Evolutionary conservation across 1,284 basidiomycete genomes (phyloP).

Genomic region (Cutaneotrichosporon sp.): DNA sequence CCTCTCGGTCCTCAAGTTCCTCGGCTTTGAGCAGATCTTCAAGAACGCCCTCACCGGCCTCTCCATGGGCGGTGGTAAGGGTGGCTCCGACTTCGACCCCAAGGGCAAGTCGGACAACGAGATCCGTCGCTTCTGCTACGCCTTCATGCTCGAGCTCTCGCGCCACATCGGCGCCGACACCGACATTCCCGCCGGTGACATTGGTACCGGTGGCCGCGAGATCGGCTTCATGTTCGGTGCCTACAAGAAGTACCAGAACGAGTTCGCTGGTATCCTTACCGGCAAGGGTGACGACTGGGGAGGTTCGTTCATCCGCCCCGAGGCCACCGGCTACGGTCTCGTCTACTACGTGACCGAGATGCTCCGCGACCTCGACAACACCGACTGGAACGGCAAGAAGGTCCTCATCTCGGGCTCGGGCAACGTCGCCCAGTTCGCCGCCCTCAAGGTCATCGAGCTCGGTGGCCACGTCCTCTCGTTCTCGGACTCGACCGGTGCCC

Average conservation of each 20-base stretch:
- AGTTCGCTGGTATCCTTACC: constrained; percentile 75
- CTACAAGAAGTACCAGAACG: constrained; percentile 74
- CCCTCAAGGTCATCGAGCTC: constrained; percentile 76
- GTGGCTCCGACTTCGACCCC: constrained; percentile 74
- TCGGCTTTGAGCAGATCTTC: constrained; percentile 80
- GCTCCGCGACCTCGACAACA: constrained; percentile 55
- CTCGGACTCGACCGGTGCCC: constrained; percentile 73
- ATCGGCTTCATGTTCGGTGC: constrained; percentile 71
- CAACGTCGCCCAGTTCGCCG: constrained; percentile 75
- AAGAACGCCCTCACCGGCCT: constrained; percentile 80
- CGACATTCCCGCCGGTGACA: constrained; percentile 79
- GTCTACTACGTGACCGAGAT: constrained; percentile 72
- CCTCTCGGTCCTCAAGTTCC: constrained; percentile 81
- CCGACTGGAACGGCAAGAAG: constrained; percentile 59
- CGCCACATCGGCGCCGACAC: constrained; percentile 72
- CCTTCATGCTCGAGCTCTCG: constrained; percentile 73
- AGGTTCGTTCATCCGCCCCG: constrained; percentile 70
- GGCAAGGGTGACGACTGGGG: constrained; percentile 76
- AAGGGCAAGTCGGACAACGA: constrained; percentile 78
- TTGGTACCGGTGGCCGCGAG: constrained; percentile 69
- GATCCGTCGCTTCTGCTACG: constrained; percentile 67
- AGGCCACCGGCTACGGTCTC: constrained; percentile 72
- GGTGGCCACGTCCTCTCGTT: constrained; percentile 74
- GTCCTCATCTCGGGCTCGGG: constrained; percentile 74
- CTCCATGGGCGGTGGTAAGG: constrained; percentile 74